Conservation (phyloP, 2,329 filamentous ascomycete species). For the Pseudopyricularia cyperi region DNA sequence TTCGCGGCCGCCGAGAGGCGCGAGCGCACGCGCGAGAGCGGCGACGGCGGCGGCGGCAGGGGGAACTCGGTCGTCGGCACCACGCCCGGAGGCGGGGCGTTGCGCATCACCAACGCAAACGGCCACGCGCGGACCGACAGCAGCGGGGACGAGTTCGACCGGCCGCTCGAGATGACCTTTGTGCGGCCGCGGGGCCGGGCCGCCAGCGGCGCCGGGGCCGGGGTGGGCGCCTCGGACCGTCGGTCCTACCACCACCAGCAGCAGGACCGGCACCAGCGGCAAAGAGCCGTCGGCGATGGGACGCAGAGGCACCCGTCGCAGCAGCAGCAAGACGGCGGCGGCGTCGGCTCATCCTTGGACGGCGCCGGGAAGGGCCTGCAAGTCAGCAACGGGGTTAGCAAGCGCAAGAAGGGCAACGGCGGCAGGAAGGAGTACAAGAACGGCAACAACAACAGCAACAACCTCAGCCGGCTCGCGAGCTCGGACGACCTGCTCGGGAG, state of each 20-base stretch:
- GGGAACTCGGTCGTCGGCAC: background rate
- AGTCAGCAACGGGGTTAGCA: constrained; percentile 7
- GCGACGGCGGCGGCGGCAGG: constrained; percentile 6
- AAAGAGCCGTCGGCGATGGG: constrained; percentile 6
- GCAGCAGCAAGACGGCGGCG: background rate
- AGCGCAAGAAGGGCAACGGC: constrained; percentile 17
- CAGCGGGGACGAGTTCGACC: constrained; percentile 61
- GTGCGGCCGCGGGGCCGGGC: constrained; percentile 29
- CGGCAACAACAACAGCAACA: constrained; percentile 25
- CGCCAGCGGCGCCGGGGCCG: background rate
- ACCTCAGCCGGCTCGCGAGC: constrained; percentile 38
- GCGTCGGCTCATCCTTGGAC: background rate
- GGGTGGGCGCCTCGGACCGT: background rate
- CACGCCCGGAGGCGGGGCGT: background rate
- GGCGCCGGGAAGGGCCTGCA: background rate
- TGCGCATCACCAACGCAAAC: constrained; percentile 9
- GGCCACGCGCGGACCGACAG: constrained; percentile 39
- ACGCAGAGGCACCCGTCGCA: background rate
- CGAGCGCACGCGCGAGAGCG: constrained; percentile 15
- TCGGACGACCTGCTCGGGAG: constrained; percentile 43
- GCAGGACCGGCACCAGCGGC: constrained; percentile 9
- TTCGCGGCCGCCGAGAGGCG: constrained; percentile 43
- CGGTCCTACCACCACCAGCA: background rate
- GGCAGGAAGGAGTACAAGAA: constrained; percentile 17
- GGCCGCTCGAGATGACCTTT: constrained; percentile 69